Evolutionary conservation across 352 stramenopile species (phyloP), one percentile per base, ranked within the genome.

Genomic region (Globisporangium acanthophoron): DNA sequence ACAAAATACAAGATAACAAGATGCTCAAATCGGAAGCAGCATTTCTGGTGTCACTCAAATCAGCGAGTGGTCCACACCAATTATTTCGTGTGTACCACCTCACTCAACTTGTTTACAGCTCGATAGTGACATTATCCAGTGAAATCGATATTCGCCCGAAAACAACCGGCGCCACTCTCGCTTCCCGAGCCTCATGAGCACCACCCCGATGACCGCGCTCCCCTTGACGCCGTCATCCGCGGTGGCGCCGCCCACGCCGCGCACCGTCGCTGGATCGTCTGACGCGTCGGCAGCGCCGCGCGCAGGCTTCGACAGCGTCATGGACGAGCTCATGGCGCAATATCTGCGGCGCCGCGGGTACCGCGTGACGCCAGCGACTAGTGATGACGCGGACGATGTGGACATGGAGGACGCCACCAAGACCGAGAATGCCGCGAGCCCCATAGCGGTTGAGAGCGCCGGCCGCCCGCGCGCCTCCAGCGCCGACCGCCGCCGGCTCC

Each of bases 261-360:
- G 21, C 7, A 20, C 46, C 7, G 18, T 11, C 21, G 46, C 21
- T 7, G 12, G 12, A 24, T 39, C 24, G 16, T 20, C 49, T 29
- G 6, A 1, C 49, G 11, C 15, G 12, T n/a, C 45, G 24, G 29
- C 24, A 41, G 15, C 31, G 29, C 29, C 41, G 24, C 37, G 11
- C 21, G 24, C 47, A 16, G 39, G 47, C 8, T 59, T 64, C 40
- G 64, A 60, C 35, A 56, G 56, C 51, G 62, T 81, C 56, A 86
- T 88, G 76, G 80, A 90, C 60, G 67, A 87, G 56, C 67, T 90
- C 21, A 58, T 90, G 74, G 65, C 84, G 47, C 73, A 88, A 67
- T 90, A 88, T 66, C 65, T 90, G 51, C 70, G 76, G 50, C 64
- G 67, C 13, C 57, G 73, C 46, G 80, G 80, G 1, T 88, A 90